These are phyloP conservation scores for Podila clonocystis DNA, from an alignment of 192 early-diverging fungal species.

Conservation along the genomic window DNA sequence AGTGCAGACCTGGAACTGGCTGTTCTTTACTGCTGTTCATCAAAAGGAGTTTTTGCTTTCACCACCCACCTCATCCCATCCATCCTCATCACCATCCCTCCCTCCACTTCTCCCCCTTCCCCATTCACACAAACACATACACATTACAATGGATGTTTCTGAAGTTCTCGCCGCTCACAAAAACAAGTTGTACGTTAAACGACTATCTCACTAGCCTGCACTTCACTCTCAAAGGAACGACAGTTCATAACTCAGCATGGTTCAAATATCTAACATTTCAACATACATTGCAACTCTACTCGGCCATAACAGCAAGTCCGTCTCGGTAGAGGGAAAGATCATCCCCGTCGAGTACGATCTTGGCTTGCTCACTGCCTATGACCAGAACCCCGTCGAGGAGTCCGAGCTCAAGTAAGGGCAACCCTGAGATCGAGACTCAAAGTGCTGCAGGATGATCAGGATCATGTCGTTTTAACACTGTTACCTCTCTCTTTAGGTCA, in stretches of 20 bases:
- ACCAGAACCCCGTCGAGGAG: conserved; percentile 84
- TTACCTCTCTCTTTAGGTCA: neutral
- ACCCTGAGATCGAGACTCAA: too few species aligned
- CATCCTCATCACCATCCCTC: neutral
- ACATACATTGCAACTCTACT: neutral
- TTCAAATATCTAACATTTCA: too few species aligned
- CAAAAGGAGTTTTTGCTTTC: conserved; percentile 7
- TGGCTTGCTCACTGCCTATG: conserved; percentile 82
- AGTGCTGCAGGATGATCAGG: neutral
- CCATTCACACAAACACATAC: conserved; percentile 4
- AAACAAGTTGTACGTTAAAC: conserved; percentile 59
- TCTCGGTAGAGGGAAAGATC: conserved; percentile 76
- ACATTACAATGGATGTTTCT: conserved; percentile 68
- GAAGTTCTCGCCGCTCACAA: conserved; percentile 76
- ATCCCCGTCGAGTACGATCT: conserved; percentile 91
- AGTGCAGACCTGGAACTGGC: neutral
- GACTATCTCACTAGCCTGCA: neutral
- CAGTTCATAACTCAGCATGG: too few species aligned
- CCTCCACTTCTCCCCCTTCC: conserved; percentile 1
- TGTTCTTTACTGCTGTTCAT: conserved; percentile 2
- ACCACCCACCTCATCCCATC: neutral
- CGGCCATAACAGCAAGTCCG: conserved; percentile 18
- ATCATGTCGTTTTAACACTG: conserved; percentile 6
- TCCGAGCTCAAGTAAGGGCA: conserved; percentile 57
- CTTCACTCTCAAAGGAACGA: neutral